These are phyloP conservation scores for Cinnamomum micranthum DNA, from an alignment of 164 flowering plant genomes.

Conservation along the genomic window DNA sequence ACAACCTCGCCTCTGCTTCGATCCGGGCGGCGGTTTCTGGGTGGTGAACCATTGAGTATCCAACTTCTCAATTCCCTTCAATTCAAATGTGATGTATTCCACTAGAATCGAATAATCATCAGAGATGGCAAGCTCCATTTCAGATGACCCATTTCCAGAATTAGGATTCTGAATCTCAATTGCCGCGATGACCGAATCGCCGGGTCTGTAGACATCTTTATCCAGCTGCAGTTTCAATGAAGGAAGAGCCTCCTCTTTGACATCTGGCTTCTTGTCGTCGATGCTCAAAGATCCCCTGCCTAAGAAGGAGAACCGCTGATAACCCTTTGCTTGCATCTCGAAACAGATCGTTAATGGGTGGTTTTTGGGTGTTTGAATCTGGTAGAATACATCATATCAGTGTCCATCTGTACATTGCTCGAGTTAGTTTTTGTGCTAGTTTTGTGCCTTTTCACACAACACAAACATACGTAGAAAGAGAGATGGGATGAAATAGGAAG, in stretches of 20 bases:
- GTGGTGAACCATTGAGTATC: slow-evolving; percentile 85
- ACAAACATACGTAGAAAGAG: too few species aligned
- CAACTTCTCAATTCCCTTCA: slow-evolving; percentile 83
- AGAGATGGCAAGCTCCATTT: slow-evolving; percentile 8
- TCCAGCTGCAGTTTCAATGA: slow-evolving; percentile 53
- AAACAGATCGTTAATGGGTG: not conserved
- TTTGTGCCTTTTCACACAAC: too few species aligned
- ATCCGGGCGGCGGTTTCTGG: slow-evolving; percentile 56
- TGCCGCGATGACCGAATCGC: slow-evolving; percentile 57
- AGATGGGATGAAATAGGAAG: too few species aligned
- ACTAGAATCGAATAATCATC: slow-evolving; percentile 43
- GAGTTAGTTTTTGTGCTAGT: not conserved
- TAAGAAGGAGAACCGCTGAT: slow-evolving; percentile 52
- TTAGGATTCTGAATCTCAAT: slow-evolving; percentile 45
- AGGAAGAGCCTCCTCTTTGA: slow-evolving; percentile 28
- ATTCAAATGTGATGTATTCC: slow-evolving; percentile 64
- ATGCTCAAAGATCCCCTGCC: slow-evolving; percentile 24
- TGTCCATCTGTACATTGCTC: not conserved
- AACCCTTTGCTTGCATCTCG: slow-evolving; percentile 30
- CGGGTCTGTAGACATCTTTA: slow-evolving; percentile 79
- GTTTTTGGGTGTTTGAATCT: not conserved
- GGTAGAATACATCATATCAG: not conserved
- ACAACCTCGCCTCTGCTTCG: slow-evolving; percentile 72
- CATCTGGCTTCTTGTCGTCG: slow-evolving; percentile 11
- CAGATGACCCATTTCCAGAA: slow-evolving; percentile 8